These are phyloP conservation scores for Botrytis porri DNA, from an alignment of 2,329 filamentous ascomycete genomes.

Conservation along the genomic window DNA sequence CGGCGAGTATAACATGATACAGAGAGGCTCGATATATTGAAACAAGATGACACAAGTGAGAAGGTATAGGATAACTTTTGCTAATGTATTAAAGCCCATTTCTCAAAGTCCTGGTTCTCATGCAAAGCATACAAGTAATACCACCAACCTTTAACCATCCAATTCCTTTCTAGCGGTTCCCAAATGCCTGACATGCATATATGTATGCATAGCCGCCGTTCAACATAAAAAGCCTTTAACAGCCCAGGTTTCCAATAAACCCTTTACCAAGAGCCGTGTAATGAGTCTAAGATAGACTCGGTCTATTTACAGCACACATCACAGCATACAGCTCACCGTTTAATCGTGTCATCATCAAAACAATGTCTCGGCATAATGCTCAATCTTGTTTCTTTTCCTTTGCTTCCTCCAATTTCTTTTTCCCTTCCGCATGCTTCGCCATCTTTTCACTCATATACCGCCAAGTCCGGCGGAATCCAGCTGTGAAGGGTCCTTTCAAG, in stretches of 20 bases:
- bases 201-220: neutral
- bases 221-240: neutral
- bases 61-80: neutral
- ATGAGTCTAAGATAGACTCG: conserved; percentile 6
- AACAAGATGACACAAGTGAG: neutral
- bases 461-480: conserved; percentile 66
- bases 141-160: neutral
- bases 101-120: neutral
- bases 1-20: neutral
- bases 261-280: neutral
- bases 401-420: conserved; percentile 26
- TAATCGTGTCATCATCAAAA: conserved; percentile 2
- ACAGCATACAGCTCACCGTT: conserved; percentile 13
- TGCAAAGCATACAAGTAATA: neutral
- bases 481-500: conserved; percentile 77
- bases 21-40: neutral
- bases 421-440: conserved; percentile 52
- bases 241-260: neutral
- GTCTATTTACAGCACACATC: conserved; percentile 13
- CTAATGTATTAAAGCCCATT: neutral
- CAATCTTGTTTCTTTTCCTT: conserved; percentile 11
- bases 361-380: neutral
- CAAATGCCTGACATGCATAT: conserved; percentile 2
- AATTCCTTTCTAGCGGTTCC: conserved; percentile 6
- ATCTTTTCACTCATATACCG: conserved; percentile 83